Conservation (phyloP, 495 filamentous ascomycete species). For the Tuber indicum region DNA sequence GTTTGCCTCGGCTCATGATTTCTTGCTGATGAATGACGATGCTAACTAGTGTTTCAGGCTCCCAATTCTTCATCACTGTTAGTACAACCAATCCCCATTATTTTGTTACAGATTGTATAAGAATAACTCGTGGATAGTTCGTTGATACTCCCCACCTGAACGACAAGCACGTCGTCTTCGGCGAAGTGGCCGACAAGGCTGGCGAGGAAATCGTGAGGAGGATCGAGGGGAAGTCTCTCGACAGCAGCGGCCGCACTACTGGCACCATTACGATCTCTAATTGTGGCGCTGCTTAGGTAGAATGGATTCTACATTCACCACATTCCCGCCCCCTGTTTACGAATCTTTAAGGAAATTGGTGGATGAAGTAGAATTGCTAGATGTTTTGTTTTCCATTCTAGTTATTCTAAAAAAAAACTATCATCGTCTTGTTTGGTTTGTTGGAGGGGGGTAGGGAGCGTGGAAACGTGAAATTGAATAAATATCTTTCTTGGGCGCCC, state of each 20-base stretch:
- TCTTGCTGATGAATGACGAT: conserved; percentile 3
- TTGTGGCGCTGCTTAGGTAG: conserved; percentile 3
- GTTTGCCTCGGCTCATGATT: conserved; percentile 9
- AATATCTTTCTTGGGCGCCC: not conserved
- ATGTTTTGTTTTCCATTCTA: not conserved
- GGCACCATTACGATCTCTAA: conserved; percentile 29
- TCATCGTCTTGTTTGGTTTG: not conserved
- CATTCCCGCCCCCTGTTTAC: not conserved
- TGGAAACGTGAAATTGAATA: not conserved
- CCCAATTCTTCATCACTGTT: conserved; percentile 40
- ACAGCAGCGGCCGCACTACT: conserved; percentile 26
- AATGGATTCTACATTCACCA: not conserved
- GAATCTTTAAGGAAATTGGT: not conserved
- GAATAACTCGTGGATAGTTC: conserved; percentile 37
- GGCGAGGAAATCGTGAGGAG: conserved; percentile 62
- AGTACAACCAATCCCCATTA: conserved; percentile 61
- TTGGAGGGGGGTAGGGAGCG: not conserved
- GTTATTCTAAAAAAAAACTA: not conserved
- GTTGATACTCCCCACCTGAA: conserved; percentile 67
- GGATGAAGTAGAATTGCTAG: not conserved
- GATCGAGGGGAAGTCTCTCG: conserved; percentile 53
- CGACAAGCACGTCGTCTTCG: conserved; percentile 76
- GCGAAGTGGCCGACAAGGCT: conserved; percentile 60
- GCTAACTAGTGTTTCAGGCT: conserved; percentile 7
- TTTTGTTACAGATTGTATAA: conserved; percentile 59